Conservation (phyloP, 371 early-diverging fungal genomes). For the Actinomortierella ambigua region DNA sequence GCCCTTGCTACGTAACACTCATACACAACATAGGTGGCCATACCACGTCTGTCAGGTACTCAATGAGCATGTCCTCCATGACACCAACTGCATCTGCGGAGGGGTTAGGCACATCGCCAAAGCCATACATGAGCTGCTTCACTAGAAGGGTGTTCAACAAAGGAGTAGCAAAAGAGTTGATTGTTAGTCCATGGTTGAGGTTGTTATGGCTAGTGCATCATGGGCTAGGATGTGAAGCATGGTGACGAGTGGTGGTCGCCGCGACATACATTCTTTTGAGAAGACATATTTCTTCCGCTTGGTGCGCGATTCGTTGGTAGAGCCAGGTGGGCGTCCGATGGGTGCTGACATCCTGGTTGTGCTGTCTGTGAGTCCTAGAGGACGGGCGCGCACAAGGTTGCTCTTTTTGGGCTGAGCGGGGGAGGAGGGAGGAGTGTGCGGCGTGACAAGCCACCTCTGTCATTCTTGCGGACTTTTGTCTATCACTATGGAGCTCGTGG, state of each 20-base stretch:
- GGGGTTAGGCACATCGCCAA: constrained; percentile 96
- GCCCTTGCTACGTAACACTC: no score
- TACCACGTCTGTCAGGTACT: constrained; percentile 91
- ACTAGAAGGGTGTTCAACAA: constrained; percentile 50
- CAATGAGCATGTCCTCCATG: constrained; percentile 92
- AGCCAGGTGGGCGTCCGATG: constrained; percentile 40
- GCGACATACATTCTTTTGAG: constrained; percentile 41
- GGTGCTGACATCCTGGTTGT: constrained; percentile 9
- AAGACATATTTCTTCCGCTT: constrained; percentile 43
- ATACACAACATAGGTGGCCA: constrained; percentile 5
- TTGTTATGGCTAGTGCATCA: neutral
- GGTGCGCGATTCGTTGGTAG: constrained; percentile 45
- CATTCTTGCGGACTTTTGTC: no score
- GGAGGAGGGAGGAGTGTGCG: no score
- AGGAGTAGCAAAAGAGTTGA: neutral
- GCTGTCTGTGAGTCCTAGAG: no score
- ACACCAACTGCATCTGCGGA: constrained; percentile 90
- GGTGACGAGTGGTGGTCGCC: no score
- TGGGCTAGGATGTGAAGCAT: no score
- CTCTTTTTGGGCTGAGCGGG: neutral
- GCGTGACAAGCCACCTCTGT: no score
- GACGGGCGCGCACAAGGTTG: neutral
- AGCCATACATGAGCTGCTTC: constrained; percentile 94
- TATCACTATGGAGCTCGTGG: constrained; percentile 3
- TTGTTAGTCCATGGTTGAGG: neutral